Evolutionary conservation across 306 rosid species (phyloP).

Genomic region (Alnus rubra): DNA sequence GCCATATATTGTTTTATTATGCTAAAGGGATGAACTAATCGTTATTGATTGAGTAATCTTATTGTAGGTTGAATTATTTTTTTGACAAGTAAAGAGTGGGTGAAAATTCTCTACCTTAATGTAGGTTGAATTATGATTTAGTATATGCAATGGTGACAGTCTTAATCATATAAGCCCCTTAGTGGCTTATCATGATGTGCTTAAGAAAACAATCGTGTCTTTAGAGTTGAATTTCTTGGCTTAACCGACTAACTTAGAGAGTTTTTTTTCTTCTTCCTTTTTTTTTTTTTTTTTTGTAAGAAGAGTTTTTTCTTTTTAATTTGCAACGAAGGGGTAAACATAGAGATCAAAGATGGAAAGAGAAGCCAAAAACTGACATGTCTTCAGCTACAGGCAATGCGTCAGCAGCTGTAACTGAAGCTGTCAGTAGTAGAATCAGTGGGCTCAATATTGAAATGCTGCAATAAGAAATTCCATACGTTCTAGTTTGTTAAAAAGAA

Average conservation of each 20-base stretch:
- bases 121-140: not conserved
- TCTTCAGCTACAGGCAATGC: conserved; percentile 31
- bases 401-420: conserved; percentile 36
- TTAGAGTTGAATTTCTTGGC: not conserved
- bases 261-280: too few relatives aligned
- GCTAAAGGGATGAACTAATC: not conserved
- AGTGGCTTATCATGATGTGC: not conserved
- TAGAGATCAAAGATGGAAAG: conserved; percentile 39
- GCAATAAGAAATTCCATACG: too few relatives aligned
- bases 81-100: too few relatives aligned
- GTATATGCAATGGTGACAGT: not conserved
- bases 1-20: not conserved
- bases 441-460: conserved; percentile 33
- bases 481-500: too few relatives aligned
- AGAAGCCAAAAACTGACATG: conserved; percentile 34
- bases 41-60: not conserved
- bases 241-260: conserved; percentile 7
- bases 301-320: conserved; percentile 2
- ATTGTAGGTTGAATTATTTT: not conserved
- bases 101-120: too few relatives aligned
- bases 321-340: conserved; percentile 50
- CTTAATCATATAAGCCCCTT: not conserved
- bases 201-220: not conserved
- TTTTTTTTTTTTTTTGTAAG: too few relatives aligned
- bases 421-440: conserved; percentile 40